Evolutionary conservation across 257 asterid species (phyloP), one percentile per base, ranked within the genome.

Genomic region (Haberlea rhodopensis): DNA sequence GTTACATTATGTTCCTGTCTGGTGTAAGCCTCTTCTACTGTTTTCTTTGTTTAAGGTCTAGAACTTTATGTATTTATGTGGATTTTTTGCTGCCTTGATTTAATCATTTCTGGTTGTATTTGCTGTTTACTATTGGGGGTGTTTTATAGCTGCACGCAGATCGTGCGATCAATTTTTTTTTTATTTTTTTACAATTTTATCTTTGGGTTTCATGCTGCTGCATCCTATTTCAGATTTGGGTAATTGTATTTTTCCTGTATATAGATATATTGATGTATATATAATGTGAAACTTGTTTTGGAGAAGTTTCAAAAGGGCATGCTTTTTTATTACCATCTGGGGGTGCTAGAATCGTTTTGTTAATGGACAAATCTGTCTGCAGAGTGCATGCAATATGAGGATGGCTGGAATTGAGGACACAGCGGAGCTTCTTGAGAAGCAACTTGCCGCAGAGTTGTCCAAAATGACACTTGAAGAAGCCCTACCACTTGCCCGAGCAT

Each of bases 311-410:
- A n/a, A n/a, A n/a, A n/a, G n/a, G n/a, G n/a, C n/a, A n/a, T n/a
- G n/a, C n/a, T n/a, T n/a, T n/a, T n/a, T n/a, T n/a, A n/a, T n/a
- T n/a, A n/a, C n/a, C n/a, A n/a, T n/a, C n/a, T n/a, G n/a, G n/a
- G n/a, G 46, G 3, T 11, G 16, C 5, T 11, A 37, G 46, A 11
- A 37, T 40, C 48, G 18, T 11, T 40, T 11, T 13, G 6, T 73
- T 24, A 56, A 52, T 75, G 45, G 48, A 22, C 19, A 31, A 59
- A n/a, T 32, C 65, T 55, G 49, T 60, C 68, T 3, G 46, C 62
- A 92, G 99, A 85, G 97, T 80, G 99, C 96, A 55, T 92, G 96
- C 76, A 82, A 81, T 80, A 71, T 92, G 91, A 78, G 99, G 79
- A 80, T 61, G 81, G 94, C 95, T 0, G 94, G 95, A 73, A 83